Conservation (phyloP, 306 rosid genomes). For the Quercus parvula region DNA sequence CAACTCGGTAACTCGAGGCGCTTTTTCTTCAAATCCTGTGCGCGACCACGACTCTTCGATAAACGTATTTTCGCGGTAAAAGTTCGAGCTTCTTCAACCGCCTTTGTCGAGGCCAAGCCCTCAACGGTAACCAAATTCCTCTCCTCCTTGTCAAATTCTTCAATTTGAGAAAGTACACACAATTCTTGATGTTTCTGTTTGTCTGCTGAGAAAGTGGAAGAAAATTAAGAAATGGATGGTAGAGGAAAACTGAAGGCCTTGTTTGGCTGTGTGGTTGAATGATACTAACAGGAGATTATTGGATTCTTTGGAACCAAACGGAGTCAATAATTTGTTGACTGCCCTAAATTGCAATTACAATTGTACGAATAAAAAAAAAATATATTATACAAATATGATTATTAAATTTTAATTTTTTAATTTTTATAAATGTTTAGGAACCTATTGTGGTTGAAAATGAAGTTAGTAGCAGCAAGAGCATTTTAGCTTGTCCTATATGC, state of each 20-base stretch:
- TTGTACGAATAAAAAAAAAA: background rate
- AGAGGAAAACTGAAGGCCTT: background rate
- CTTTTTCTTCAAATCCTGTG: slow-evolving; percentile 22
- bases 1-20: slow-evolving; percentile 22
- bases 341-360: background rate
- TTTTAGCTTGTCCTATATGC: slow-evolving; percentile 89
- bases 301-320: no score
- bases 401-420: background rate
- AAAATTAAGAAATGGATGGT: background rate
- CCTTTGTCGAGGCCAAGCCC: slow-evolving; percentile 30
- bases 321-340: no score
- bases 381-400: background rate
- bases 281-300: no score
- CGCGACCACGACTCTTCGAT: slow-evolving; percentile 18
- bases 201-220: slow-evolving; percentile 1
- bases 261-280: background rate
- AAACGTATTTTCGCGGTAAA: slow-evolving; percentile 22
- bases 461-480: slow-evolving; percentile 21
- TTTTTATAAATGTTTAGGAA: slow-evolving; percentile 30
- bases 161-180: background rate
- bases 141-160: background rate
- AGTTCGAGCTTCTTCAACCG: slow-evolving; percentile 44
- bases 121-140: slow-evolving; percentile 20
- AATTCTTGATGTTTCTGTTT: background rate
- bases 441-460: slow-evolving; percentile 42